A percentile compares a stretch with the other conserved stretches of the same genome.
These are phyloP conservation scores for Trichoderma brevicompactum DNA, from an alignment of 2,329 filamentous ascomycete species.

Conservation along the genomic window DNA sequence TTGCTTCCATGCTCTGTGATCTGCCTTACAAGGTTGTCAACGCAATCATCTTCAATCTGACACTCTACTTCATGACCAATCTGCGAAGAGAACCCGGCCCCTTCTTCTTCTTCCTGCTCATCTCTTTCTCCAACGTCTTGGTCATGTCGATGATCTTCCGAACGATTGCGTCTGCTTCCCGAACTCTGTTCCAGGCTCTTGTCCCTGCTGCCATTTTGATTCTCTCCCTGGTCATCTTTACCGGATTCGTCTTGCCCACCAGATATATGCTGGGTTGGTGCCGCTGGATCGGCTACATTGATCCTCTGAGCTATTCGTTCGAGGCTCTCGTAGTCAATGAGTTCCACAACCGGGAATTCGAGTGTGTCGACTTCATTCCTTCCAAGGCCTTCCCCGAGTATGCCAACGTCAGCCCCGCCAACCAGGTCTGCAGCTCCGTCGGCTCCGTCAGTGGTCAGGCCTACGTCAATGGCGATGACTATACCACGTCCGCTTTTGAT, in stretches of 20 bases:
- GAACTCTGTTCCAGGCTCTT: constrained; percentile 69
- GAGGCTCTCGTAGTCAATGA: constrained; percentile 84
- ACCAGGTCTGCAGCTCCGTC: constrained; percentile 61
- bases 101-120: constrained; percentile 85
- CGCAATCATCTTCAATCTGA: constrained; percentile 74
- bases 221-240: constrained; percentile 69
- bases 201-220: constrained; percentile 65
- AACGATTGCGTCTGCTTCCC: constrained; percentile 75
- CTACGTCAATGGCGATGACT: constrained; percentile 62
- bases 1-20: constrained; percentile 83
- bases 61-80: constrained; percentile 86
- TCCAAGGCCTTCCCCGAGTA: constrained; percentile 35
- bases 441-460: constrained; percentile 60
- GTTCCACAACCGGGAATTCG: constrained; percentile 68
- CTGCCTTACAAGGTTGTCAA: constrained; percentile 79
- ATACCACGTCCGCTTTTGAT: constrained; percentile 57
- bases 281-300: constrained; percentile 80
- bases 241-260: constrained; percentile 69
- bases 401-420: constrained; percentile 38
- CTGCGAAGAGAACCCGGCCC: constrained; percentile 72
- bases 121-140: constrained; percentile 73
- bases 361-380: constrained; percentile 54
- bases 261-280: constrained; percentile 79
- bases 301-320: constrained; percentile 80
- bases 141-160: constrained; percentile 88